Evolutionary conservation across 139 green algal species (phyloP), one percentile per base, ranked within the genome.

Genomic region (Spirogloea muscicola): DNA sequence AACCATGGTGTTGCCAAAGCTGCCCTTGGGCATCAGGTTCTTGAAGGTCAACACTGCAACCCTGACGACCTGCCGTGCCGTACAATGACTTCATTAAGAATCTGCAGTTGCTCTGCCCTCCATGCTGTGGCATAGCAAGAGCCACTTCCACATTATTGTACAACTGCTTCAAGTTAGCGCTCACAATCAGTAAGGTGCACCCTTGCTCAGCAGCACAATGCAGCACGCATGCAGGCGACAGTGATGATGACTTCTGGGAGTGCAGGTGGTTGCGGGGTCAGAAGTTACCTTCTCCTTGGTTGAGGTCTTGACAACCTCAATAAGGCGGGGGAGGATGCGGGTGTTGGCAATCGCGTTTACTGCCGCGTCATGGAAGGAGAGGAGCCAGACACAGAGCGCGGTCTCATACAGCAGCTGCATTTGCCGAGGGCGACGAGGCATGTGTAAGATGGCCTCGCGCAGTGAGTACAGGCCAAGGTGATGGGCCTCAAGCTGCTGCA

Each of bases 401-500:
- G 88, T 85, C 84, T 98, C 93, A 79, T 98, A 98, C 58, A 94
- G 84, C 67, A 96, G 86, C 88, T 98, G 94, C 21, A 16, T n/a
- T n/a, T n/a, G n/a, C n/a, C n/a, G n/a, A n/a, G n/a, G n/a, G n/a
- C n/a, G n/a, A n/a, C n/a, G n/a, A n/a, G n/a, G n/a, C n/a, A n/a
- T n/a, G n/a, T n/a, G n/a, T n/a, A n/a, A n/a, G n/a, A n/a, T n/a
- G n/a, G n/a, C n/a, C n/a, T n/a, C n/a, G n/a, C n/a, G n/a, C n/a
- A n/a, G n/a, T n/a, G n/a, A n/a, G n/a, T n/a, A n/a, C n/a, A n/a
- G n/a, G n/a, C n/a, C n/a, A n/a, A n/a, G n/a, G n/a, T n/a, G n/a
- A n/a, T n/a, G n/a, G n/a, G n/a, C n/a, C n/a, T n/a, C n/a, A n/a
- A n/a, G n/a, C n/a, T n/a, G n/a, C n/a, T n/a, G n/a, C n/a, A n/a